Evolutionary conservation across 106 monocot species (phyloP), one percentile per base, ranked within the genome.

Genomic region (Chionographis japonica): DNA sequence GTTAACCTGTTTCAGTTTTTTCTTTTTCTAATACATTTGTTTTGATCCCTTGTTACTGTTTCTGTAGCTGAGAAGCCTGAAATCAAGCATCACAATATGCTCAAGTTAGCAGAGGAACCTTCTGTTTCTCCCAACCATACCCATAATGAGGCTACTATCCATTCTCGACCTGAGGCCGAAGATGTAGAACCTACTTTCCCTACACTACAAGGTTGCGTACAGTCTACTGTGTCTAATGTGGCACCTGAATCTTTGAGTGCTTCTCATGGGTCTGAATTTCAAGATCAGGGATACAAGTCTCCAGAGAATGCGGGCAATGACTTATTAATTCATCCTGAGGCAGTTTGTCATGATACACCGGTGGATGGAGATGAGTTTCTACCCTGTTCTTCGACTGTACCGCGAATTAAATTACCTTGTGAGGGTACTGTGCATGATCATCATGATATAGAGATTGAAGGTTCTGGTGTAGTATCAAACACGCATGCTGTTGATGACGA

Each of bases 241-340:
- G 2, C 54, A 27, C 42, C 51, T 55, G 40, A 20, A 63, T 64
- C 55, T 13, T 58, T 12, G 19, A 14, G 57, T 27, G 20, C 37
- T 73, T 42, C 73, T 63, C 19, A 63, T 39, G 38, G 14, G 54
- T 72, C 53, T 70, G 51, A 53, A n/a, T 14, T 46, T 60, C 59
- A 71, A 42, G 37, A 19, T 42, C 60, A 37, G 5, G 7, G 13
- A 38, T 11, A 62, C 17, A 51, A 60, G 3, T 61, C 18, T 39
- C 4, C 37, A 18, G 62, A 62, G 62, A 37, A 35, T 12, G 52
- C 49, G 18, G 20, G 37, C n/a, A 39, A 38, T 60, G 50, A 13
- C 11, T 39, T 62, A 10, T 40, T 19, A 8, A 37, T 55, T 56
- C 15, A 13, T 56, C 55, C 56, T 18, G 18, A 40, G 8, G 14